Evolutionary conservation across 2,329 filamentous ascomycete species (phyloP).

Genomic region (Diaporthe sp.): DNA sequence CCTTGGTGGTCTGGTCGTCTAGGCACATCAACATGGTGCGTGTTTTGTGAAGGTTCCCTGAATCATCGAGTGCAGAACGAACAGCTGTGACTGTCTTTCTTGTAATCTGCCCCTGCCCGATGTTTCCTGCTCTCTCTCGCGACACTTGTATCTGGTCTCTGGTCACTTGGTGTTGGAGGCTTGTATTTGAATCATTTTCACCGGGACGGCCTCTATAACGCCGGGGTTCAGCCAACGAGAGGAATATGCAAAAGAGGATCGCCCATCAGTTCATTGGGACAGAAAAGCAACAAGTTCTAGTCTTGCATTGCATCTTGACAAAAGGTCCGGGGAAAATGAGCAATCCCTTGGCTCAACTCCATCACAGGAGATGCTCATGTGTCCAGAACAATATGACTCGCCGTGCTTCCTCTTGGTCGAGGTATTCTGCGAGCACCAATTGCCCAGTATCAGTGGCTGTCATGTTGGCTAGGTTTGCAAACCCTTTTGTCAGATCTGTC

Average conservation of each 20-base stretch:
- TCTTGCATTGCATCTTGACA: neutral
- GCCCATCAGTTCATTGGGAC: neutral
- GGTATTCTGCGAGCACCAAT: conserved; percentile 45
- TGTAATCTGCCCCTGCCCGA: neutral
- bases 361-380: conserved; percentile 37
- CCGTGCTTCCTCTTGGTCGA: conserved; percentile 48
- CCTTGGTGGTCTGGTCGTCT: neutral
- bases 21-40: neutral
- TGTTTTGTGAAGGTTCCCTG: no score
- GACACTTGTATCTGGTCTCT: neutral
- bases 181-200: neutral
- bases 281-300: neutral
- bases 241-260: neutral
- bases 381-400: conserved; percentile 44
- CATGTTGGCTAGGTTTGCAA: conserved; percentile 50
- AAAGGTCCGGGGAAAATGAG: neutral
- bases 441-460: conserved; percentile 44
- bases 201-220: neutral
- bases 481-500: conserved; percentile 49
- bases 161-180: neutral
- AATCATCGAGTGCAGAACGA: neutral
- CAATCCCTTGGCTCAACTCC: no score
- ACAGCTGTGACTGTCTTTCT: neutral
- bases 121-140: neutral
- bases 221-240: neutral